phyloP scores from a whole-genome alignment of 139 green algal species.

The Trebouxia sp. region DNA sequence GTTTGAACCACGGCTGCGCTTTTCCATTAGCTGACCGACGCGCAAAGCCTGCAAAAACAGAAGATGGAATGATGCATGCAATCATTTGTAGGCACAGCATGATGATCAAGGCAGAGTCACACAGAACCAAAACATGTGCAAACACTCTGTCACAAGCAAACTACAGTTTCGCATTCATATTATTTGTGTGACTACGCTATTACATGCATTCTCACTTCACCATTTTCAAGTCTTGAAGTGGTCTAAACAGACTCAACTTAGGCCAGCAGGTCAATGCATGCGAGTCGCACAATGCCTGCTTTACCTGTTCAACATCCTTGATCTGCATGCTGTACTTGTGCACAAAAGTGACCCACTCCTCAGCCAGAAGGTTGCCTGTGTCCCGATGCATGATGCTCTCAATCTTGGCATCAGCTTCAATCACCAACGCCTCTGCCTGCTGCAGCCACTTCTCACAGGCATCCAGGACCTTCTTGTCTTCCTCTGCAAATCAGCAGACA shows the following conservation, averaged over 20 bases:
- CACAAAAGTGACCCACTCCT: slow-evolving; percentile 19
- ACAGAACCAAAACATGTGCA: not conserved
- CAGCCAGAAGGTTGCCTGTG: not conserved
- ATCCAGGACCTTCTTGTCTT: slow-evolving; percentile 10
- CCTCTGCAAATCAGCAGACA: no score
- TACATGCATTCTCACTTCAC: not conserved
- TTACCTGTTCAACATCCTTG: slow-evolving; percentile 27
- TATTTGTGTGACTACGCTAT: not conserved
- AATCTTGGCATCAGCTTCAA: slow-evolving; percentile 22
- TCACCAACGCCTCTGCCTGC: slow-evolving; percentile 5
- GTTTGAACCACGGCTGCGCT: not conserved
- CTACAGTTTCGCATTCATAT: not conserved
- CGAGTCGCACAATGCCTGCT: not conserved
- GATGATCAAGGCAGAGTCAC: not conserved
- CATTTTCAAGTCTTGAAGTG: not conserved
- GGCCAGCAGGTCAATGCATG: no score
- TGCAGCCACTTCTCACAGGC: slow-evolving; percentile 23
- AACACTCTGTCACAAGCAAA: not conserved
- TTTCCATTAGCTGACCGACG: not conserved
- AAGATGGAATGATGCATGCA: not conserved
- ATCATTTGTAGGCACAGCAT: not conserved
- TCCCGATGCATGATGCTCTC: slow-evolving; percentile 13
- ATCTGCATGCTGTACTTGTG: slow-evolving; percentile 16
- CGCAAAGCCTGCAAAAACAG: not conserved
- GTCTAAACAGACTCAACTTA: not conserved